Evolutionary conservation across 2,329 filamentous ascomycete species (phyloP).

Genomic region (Talaromyces sp.): DNA sequence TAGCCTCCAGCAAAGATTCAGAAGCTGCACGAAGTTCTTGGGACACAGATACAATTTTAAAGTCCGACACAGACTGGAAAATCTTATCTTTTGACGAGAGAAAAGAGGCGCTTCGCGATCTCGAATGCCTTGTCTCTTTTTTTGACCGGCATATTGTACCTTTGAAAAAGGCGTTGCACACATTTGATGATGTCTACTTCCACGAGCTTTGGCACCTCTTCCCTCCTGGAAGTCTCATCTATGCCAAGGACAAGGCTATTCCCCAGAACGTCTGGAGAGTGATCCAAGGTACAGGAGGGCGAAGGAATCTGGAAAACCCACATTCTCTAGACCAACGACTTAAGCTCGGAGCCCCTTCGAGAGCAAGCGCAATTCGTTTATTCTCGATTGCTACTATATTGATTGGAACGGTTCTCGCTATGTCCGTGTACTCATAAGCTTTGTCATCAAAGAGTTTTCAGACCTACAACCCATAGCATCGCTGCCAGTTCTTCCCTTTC

Average conservation of each 20-base stretch:
- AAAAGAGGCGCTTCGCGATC: too few relatives aligned
- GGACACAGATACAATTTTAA: too few relatives aligned
- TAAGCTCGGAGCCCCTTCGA: background rate
- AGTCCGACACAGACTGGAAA: too few relatives aligned
- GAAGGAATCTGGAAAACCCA: background rate
- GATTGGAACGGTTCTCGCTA: background rate
- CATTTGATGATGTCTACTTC: too few relatives aligned
- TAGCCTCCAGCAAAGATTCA: too few relatives aligned
- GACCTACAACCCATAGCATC: background rate
- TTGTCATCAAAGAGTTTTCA: background rate
- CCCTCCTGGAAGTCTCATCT: background rate
- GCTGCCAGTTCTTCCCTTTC: background rate
- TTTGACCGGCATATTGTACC: too few relatives aligned
- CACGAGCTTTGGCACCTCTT: background rate
- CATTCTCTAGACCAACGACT: background rate
- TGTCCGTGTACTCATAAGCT: background rate
- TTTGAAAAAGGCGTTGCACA: too few relatives aligned
- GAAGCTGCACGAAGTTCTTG: too few relatives aligned
- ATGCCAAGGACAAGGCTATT: background rate
- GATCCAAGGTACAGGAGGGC: background rate
- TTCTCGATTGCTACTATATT: background rate
- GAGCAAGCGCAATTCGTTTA: too few relatives aligned
- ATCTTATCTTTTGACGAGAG: too few relatives aligned
- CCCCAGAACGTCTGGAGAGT: background rate
- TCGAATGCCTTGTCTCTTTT: too few relatives aligned